Percentiles rank a stretch among this genome's conserved stretches.
Evolutionary conservation across 495 filamentous ascomycete genomes (phyloP).

Genomic region (Podospora sp.): DNA sequence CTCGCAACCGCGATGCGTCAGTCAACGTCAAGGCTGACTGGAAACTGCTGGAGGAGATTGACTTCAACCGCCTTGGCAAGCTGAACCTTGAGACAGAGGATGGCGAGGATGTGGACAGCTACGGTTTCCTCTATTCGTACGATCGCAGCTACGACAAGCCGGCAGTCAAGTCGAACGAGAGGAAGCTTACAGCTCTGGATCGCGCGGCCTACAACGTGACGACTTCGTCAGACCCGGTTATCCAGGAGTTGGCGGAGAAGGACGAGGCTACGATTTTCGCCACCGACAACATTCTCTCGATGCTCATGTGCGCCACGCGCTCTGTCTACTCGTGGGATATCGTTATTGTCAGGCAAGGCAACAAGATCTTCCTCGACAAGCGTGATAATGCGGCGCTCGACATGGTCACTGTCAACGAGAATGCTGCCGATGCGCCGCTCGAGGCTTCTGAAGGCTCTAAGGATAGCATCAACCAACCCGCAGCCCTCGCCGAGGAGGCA

Average conservation of each 20-base stretch:
- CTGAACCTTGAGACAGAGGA: constrained; percentile 92
- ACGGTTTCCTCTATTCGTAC: constrained; percentile 98
- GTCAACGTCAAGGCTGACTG: constrained; percentile 94
- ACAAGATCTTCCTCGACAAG: constrained; percentile 99
- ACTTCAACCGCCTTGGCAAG: constrained; percentile 92
- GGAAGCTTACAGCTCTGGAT: constrained; percentile 83
- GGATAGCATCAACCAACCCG: constrained; percentile 89
- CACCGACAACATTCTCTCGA: constrained; percentile 93
- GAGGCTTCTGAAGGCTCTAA: constrained; percentile 91
- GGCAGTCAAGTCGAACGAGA: constrained; percentile 82
- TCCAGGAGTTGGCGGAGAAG: constrained; percentile 95
- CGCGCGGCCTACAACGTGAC: constrained; percentile 97
- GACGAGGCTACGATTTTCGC: constrained; percentile 97
- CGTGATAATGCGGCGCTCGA: constrained; percentile 90
- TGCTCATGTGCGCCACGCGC: constrained; percentile 97
- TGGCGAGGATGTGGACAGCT: constrained; percentile 91
- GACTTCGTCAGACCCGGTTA: constrained; percentile 91
- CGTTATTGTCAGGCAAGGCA: constrained; percentile 83
- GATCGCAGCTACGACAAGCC: constrained; percentile 92
- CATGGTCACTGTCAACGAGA: constrained; percentile 98
- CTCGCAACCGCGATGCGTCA: constrained; percentile 91
- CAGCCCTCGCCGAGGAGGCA: constrained; percentile 89
- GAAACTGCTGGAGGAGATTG: constrained; percentile 96
- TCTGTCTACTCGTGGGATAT: constrained; percentile 98
- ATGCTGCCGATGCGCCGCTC: constrained; percentile 92